Conservation (phyloP, 371 early-diverging fungal genomes). For the Saksenaea vasiformis region DNA sequence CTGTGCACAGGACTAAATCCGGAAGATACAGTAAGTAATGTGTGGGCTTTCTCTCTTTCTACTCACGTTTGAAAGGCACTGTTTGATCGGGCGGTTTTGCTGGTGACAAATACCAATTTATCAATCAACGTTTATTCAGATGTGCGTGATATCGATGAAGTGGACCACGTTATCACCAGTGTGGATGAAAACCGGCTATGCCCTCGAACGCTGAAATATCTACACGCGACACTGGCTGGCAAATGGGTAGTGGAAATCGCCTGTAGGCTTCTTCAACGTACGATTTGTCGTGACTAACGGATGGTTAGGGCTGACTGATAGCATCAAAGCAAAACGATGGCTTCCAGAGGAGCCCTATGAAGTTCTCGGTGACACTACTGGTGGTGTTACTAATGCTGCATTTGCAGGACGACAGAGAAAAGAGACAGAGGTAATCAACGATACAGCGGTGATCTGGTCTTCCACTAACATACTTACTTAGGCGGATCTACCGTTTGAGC, state of each 20-base stretch:
- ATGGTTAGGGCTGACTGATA: constrained; percentile 33
- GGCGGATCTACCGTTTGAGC: constrained; percentile 20
- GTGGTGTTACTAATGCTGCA: constrained; percentile 35
- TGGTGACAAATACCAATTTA: constrained; percentile 13
- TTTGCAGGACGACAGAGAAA: constrained; percentile 15
- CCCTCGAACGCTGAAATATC: constrained; percentile 39
- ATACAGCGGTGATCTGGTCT: not conserved
- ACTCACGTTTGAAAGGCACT: not conserved
- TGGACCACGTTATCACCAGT: constrained; percentile 37
- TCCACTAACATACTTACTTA: not conserved
- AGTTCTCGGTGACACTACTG: constrained; percentile 32
- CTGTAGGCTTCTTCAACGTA: constrained; percentile 24
- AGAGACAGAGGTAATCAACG: not conserved
- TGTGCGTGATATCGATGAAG: constrained; percentile 21
- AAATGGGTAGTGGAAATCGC: constrained; percentile 40
- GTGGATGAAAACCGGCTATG: constrained; percentile 30
- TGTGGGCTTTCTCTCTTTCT: not conserved
- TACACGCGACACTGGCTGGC: constrained; percentile 33
- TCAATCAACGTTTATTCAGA: constrained; percentile 19
- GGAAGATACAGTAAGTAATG: constrained; percentile 1
- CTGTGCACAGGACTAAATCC: constrained; percentile 6
- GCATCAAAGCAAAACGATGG: constrained; percentile 31
- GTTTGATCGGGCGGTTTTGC: constrained; percentile 12
- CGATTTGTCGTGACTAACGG: not conserved
- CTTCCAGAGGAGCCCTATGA: constrained; percentile 34